Evolutionary conservation across 2,329 filamentous ascomycete species (phyloP).

Genomic region (Aureobasidium uvarum): DNA sequence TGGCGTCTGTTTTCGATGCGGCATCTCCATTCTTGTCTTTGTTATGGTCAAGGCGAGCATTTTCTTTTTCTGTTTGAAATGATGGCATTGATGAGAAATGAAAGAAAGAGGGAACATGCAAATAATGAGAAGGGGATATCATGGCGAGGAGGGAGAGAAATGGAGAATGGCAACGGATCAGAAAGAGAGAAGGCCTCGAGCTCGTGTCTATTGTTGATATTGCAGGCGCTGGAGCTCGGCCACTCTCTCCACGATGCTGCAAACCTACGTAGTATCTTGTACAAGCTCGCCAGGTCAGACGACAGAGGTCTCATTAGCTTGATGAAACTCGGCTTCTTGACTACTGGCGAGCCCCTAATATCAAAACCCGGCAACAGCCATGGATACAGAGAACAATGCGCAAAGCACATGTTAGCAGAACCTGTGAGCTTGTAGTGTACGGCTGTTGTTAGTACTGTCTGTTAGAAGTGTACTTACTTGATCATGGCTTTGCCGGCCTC

Average conservation of each 20-base stretch:
- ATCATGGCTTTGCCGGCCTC: background rate
- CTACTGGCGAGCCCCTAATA: conserved; percentile 1
- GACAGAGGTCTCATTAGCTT: conserved; percentile 29
- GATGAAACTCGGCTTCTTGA: conserved; percentile 25
- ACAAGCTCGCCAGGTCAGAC: background rate
- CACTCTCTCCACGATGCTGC: background rate
- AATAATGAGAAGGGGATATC: background rate
- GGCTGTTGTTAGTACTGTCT: background rate
- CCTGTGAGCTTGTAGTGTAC: background rate
- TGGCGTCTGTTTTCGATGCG: conserved; percentile 30
- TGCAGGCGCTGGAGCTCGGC: conserved; percentile 19
- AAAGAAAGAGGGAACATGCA: conserved; percentile 1
- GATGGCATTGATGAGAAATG: conserved; percentile 18
- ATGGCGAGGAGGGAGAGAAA: background rate
- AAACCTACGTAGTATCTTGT: conserved; percentile 15
- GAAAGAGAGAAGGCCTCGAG: conserved; percentile 21
- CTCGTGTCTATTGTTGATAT: conserved; percentile 19
- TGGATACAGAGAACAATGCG: background rate
- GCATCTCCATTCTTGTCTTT: conserved; percentile 24
- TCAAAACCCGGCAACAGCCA: conserved; percentile 8
- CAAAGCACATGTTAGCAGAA: background rate
- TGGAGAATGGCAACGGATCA: background rate
- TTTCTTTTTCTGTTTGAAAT: conserved; percentile 6
- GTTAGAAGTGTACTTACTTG: background rate
- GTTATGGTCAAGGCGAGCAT: conserved; percentile 15